Base-by-base conservation (phyloP, 169 alveolate genomes). In the Plasmodium vivax region DNA sequence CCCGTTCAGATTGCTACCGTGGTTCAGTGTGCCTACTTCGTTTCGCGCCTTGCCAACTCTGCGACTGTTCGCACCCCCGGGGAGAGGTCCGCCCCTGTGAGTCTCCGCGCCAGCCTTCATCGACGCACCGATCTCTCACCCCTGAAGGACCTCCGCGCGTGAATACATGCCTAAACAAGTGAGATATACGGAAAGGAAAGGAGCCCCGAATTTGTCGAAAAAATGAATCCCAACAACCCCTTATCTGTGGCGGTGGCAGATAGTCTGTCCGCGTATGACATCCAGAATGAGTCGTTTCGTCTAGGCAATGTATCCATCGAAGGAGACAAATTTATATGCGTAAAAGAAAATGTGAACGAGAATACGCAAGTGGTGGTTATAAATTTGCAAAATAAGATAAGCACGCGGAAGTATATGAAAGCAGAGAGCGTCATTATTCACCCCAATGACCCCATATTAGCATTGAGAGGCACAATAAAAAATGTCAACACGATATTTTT, bases 371-470 rank as follows among this genome's bases (percentile, higher is more conserved):
- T 96, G 23, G 96, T 95, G 83, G 96, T 95, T 10, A 92, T 96
- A 87, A 93, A 95, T 93, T 85, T 95, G 71, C 96, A 95, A 73
- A 96, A 85, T 82, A 95, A 95, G 32, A 27, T 30, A 23, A 92
- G 85, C 73, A 96, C 98, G 47, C 97, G 99, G 84, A 98, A 98
- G 93, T 99, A 99, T 83, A 98, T 98, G 97, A 99, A 98, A 97
- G 99, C 99, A 45, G 99, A 99, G 73, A 97, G 99, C 12, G 99
- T 99, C 7, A 95, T 99, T 85, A 98, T 98, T 98, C 99, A 99
- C 95, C 99, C 99, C n/a, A 84, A 96, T 41, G 97, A 98, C 83
- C 98, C 98, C 93, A 98, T 98, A 74, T 98, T 99, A 85, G 99
- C 99, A 47, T 97, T 99, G 72, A 98, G 99, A 94, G 99, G 99